Evolutionary conservation across 257 asterid species (phyloP).

Genomic region (Lycium ferocissimum): DNA sequence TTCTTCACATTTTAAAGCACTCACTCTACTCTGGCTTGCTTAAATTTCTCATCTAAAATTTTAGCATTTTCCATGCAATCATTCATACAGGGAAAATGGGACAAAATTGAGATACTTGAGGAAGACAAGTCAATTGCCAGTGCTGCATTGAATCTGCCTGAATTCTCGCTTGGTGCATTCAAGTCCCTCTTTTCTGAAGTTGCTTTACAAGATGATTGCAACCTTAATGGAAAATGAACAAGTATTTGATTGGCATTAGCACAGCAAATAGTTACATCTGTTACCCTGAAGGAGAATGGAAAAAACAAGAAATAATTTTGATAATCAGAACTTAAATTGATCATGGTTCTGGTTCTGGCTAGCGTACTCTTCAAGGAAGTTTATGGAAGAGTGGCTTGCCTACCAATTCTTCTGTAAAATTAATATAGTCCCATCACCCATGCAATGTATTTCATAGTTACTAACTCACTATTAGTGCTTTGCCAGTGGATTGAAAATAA

Average conservation of each 20-base stretch:
- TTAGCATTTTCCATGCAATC: conserved; percentile 12
- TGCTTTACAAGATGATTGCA: not conserved
- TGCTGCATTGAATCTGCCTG: conserved; percentile 57
- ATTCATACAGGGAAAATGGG: conserved; percentile 20
- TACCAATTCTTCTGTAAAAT: not conserved
- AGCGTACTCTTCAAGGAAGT: not conserved
- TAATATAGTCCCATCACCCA: not conserved
- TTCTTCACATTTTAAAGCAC: not conserved
- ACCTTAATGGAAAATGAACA: not conserved
- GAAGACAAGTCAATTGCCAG: conserved; percentile 60
- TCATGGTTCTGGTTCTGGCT: not conserved
- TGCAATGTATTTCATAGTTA: not conserved
- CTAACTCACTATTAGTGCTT: not conserved
- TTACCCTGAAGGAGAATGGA: not conserved
- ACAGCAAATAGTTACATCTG: not conserved
- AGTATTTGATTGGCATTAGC: not conserved
- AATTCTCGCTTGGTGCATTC: conserved; percentile 48
- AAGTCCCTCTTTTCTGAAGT: conserved; percentile 35
- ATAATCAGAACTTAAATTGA: not conserved
- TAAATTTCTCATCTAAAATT: not conserved
- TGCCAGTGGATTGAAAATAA: conserved; percentile 15
- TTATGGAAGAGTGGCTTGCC: not conserved
- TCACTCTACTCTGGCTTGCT: not conserved
- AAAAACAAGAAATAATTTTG: not conserved
- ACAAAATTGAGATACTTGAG: conserved; percentile 45